Conservation (phyloP, 208 protist species). For the Acanthamoeba healyi region DNA sequence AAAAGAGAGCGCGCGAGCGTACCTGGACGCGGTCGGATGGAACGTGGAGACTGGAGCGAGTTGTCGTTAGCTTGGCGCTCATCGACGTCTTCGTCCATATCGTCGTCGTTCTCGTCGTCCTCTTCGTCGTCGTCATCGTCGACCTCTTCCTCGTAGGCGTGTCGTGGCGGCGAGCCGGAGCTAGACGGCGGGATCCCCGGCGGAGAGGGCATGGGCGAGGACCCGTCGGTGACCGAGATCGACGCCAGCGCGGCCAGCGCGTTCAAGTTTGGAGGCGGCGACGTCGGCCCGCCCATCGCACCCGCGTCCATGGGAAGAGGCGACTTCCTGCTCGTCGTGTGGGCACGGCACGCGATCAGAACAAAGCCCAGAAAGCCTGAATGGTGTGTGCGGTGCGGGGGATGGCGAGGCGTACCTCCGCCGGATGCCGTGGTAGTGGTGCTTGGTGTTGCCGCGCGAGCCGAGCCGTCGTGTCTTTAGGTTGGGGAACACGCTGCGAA, state of each 20-base stretch:
- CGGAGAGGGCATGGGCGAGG: neutral
- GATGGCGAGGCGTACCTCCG: neutral
- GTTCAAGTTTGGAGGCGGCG: neutral
- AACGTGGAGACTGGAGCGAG: too few species aligned
- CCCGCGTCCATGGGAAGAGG: neutral
- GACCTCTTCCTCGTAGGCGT: neutral
- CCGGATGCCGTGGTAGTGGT: slow-evolving; percentile 85
- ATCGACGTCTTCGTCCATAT: neutral
- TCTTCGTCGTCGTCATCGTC: neutral
- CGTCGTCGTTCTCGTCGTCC: neutral
- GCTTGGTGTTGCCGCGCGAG: slow-evolving; percentile 80
- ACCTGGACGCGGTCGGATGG: too few species aligned
- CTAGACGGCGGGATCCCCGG: neutral
- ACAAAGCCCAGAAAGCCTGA: too few species aligned
- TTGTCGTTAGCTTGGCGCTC: neutral
- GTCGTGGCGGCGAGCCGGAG: neutral
- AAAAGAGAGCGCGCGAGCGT: neutral
- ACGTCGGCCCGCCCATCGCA: neutral
- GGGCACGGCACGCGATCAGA: too few species aligned
- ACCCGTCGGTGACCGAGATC: neutral
- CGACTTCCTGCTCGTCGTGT: too few species aligned
- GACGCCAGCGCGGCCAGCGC: neutral
- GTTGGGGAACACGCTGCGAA: slow-evolving; percentile 77
- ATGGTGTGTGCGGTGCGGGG: neutral
- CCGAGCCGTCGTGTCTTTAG: slow-evolving; percentile 79